Percentiles rank a stretch among this genome's conserved stretches.
These are phyloP conservation scores for Starmera quercuum DNA, from an alignment of 805 yeast genomes.

Conservation along the genomic window DNA sequence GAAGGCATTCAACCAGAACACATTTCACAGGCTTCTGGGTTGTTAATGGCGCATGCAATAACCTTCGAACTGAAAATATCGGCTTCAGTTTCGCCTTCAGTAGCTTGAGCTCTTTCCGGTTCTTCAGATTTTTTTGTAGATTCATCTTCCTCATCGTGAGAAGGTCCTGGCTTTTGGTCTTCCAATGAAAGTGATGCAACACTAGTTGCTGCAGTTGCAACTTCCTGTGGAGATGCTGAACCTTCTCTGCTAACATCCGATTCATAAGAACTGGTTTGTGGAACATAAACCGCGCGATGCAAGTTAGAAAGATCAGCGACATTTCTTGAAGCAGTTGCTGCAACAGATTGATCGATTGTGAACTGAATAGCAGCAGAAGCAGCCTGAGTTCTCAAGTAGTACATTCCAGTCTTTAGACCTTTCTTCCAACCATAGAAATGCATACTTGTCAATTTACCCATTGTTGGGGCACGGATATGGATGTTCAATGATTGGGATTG, in stretches of 20 bases:
- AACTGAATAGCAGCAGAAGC: conserved; percentile 95
- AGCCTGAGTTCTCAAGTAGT: conserved; percentile 92
- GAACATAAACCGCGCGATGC: conserved; percentile 29
- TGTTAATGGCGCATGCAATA: conserved; percentile 92
- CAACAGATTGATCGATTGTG: conserved; percentile 83
- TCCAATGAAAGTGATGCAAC: conserved; percentile 34
- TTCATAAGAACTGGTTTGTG: conserved; percentile 14
- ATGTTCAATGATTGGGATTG: conserved; percentile 92
- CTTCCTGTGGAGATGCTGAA: conserved; percentile 25
- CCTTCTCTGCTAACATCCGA: conserved; percentile 14
- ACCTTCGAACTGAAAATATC: conserved; percentile 92
- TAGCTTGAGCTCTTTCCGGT: conserved; percentile 28
- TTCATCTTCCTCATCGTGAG: conserved; percentile 16
- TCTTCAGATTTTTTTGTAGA: conserved; percentile 21
- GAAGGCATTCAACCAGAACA: conserved; percentile 72
- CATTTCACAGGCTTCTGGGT: conserved; percentile 98
- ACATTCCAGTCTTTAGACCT: conserved; percentile 96
- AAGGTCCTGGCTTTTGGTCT: conserved; percentile 23
- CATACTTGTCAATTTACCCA: conserved; percentile 93
- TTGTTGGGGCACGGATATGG: conserved; percentile 78
- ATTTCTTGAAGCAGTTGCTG: conserved; percentile 77
- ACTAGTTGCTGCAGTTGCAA: conserved; percentile 25
- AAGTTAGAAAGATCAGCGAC: conserved; percentile 26
- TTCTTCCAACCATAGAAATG: conserved; percentile 97
- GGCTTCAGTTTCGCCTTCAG: conserved; percentile 40